These are phyloP conservation scores for Trypanosoma cruzi DNA, from an alignment of 208 protist genomes.

Conservation along the genomic window DNA sequence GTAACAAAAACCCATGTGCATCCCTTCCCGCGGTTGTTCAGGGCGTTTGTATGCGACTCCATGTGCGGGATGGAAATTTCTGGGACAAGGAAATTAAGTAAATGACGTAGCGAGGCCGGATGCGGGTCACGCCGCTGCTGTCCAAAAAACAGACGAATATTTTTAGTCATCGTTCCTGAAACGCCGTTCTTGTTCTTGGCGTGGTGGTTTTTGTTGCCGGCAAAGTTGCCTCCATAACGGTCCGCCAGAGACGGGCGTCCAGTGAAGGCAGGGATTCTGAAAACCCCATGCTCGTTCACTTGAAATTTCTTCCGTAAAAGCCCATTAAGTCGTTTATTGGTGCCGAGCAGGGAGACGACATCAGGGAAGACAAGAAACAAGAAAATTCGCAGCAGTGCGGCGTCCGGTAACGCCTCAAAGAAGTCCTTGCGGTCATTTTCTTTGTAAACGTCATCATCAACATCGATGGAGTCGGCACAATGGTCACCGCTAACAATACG, in stretches of 20 bases:
- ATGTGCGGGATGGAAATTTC: constrained; percentile 26
- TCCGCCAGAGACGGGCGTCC: constrained; percentile 1
- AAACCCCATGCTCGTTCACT: constrained; percentile 24
- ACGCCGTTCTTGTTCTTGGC: background rate
- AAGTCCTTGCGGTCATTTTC: too few species aligned
- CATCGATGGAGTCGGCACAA: background rate
- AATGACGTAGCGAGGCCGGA: constrained; percentile 21
- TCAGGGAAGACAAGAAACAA: constrained; percentile 20
- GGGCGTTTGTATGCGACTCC: constrained; percentile 25
- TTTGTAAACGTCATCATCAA: too few species aligned
- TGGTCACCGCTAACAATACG: too few species aligned
- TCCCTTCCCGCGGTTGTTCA: constrained; percentile 22
- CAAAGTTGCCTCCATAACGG: background rate
- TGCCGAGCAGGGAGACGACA: constrained; percentile 7
- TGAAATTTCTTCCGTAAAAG: constrained; percentile 9
- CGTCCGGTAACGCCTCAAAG: constrained; percentile 8
- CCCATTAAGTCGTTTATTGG: constrained; percentile 3
- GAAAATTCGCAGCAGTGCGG: constrained; percentile 7
- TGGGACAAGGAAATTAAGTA: constrained; percentile 23
- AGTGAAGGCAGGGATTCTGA: constrained; percentile 24
- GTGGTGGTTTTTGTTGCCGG: background rate
- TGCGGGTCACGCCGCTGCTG: constrained; percentile 31
- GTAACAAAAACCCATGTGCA: constrained; percentile 29
- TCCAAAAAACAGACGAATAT: constrained; percentile 29
- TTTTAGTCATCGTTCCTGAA: background rate